Evolutionary conservation across 768 basidiomycete genomes (phyloP), one percentile per base, ranked within the genome.

Genomic region (Rhizopogon vulgaris): DNA sequence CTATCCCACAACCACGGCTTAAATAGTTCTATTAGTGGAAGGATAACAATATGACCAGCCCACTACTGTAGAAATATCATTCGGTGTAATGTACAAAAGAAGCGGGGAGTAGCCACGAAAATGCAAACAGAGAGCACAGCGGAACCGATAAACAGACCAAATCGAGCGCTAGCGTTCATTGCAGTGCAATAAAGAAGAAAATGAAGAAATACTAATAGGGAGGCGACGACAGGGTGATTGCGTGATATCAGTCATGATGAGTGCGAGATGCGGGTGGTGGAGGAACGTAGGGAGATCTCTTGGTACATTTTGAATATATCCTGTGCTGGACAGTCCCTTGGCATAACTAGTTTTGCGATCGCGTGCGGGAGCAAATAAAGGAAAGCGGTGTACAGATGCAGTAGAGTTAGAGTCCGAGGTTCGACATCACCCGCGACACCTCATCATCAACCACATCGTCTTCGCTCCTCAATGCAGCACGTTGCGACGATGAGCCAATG

Each of bases 351-450:
- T 62, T 55, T 56, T 56, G 54, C 60, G 60, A 65, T 48, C 59
- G 45, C 53, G 28, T 53, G 40, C 52, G 38, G 53, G 22, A 51
- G 49, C 30, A 38, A 55, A 54, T 52, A 58, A 54, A 18, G 14
- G 17, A 41, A 39, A 40, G 18, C 39, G 9, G 30, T 22, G 22
- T 32, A 15, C 48, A 50, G 14, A 39, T 67, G 27, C 47, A 25
- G n/a, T 34, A 12, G 49, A 39, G 56, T 73, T 70, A 85, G 55
- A 86, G 71, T 48, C 85, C 84, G 57, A 87, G 76, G 66, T 83
- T 88, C 56, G 85, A 84, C 61, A 90, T 85, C 59, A 88, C 85
- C 54, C 86, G 78, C 38, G 87, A 82, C 51, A 88, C 83, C 60
- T 88, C 86, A 51, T 46, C 45, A 50, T 34, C 45, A 50, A 80